Base-by-base conservation (phyloP, 1,284 basidiomycete species). In the Cryptococcus maquisensis region DNA sequence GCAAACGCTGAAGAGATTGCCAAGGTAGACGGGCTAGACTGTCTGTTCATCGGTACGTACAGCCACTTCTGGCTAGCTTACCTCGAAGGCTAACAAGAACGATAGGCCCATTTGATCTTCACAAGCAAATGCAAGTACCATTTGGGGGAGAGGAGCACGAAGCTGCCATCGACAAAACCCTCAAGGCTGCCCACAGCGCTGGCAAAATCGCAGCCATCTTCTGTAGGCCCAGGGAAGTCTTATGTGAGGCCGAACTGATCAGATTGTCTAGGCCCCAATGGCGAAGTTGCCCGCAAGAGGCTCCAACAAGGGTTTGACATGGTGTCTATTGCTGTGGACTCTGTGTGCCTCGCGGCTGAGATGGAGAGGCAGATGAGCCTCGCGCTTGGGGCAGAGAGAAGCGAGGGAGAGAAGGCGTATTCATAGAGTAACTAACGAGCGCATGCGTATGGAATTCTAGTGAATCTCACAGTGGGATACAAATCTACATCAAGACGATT, bases 1-100 rank as follows among this genome's bases (percentile, higher is more conserved):
- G 63, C 81, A 49, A 88, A 86, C 58, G 73, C 84, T 13, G 78
- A 83, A 35, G 79, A 80, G 42, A 86, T 87, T 51, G 83, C 84
- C 6, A 66, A 74, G 2, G 84, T 86, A 3, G 80, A 83, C 24
- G 85, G 86, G 0, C 76, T 86, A 77, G 81, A 83, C 48, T 79
- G 79, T 1, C 72, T 83, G 3, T 86, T 87, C 74, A 83, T 87
- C 53, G 85, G 86, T 65, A 24, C 54, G 65, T 55, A 23, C 13
- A 21, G 15, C 5, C 8, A 15, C 13, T 7, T 12, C 20, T 28
- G 7, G 16, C 7, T 24, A 2, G 2, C 26, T 20, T 23, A n/a
- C n/a, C n/a, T 8, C 18, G 8, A 44, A 47, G 46, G 15, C n/a
- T 20, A 10, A 24, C 21, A 13, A 13, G 39, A 8, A 40, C 10